Base-by-base conservation (phyloP, 2,329 filamentous ascomycete genomes). In the Fonsecaea monophora region DNA sequence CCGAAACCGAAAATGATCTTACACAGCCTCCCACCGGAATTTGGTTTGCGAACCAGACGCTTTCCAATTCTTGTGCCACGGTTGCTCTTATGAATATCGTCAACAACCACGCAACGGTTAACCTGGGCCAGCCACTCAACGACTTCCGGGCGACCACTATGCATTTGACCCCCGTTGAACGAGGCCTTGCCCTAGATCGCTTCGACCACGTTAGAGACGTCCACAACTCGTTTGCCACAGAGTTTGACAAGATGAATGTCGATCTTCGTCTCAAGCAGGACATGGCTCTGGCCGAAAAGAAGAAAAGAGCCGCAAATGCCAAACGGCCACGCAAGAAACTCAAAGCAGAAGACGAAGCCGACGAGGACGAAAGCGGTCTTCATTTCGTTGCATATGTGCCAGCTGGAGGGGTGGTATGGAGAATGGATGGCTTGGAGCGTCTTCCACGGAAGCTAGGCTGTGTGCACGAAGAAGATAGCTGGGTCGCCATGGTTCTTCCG, bases 1-100 rank as follows among this genome's bases (percentile, higher is more conserved):
- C 84, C n/a, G 83, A 87, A 63, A 76, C 79, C 4, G 76, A 77
- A 71, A 86, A 80, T 74, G 80, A 83, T 64, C 82, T 85, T 68
- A 82, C 80, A 53, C 83, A 77, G 68, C 89, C 86, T 69, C 88
- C 89, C 0, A 81, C 86, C 2, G 81, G 87, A 35, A 82, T 98
- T 18, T 99, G 95, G 94, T 98, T 97, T 77, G 93, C 94, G 34
- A 97, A 97, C 74, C 94, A 94, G 89, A 92, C 91, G 0, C 90
- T 88, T 0, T 85, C 87, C 63, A 96, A 96, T 77, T 90, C 92
- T 32, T 99, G 95, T 78, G 95, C 92, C 21, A 95, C 92, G n/a
- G 87, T 97, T 54, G 93, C 95, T 3, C 83, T 98, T 71, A 85
- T 97, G 73, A 98, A 98, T 74, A 96, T 97, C 67, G 82, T 97